Evolutionary conservation across 768 basidiomycete species (phyloP), one percentile per base, ranked within the genome.

Genomic region (Tulasnella sp.): DNA sequence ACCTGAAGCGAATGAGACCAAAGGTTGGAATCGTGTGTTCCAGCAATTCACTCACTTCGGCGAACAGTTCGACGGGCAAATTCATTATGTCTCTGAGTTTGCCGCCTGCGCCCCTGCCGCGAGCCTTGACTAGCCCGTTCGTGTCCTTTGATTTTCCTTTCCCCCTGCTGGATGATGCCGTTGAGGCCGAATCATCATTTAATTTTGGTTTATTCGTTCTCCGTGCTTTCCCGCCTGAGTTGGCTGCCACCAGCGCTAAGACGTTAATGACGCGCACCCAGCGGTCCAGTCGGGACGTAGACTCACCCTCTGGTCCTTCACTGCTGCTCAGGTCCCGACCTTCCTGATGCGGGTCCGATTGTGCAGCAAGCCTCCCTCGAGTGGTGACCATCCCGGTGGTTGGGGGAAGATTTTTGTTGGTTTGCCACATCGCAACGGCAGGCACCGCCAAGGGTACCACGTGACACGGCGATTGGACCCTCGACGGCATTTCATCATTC

Each of bases 61-160:
- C 80, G 44, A 81, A 81, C 31, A 81, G 71, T 27, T 81, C 80
- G 27, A 81, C 31, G 18, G 80, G 80, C 80, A 81, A 10, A 24
- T 80, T 62, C 80, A 80, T 76, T 21, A 80, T 27, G 40, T 71
- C 77, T n/a, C 36, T 16, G 12, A 81, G 80, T 42, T 62, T 80
- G 44, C 80, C 80, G 31, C 31, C 2, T 2, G 44, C 44, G 44
- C 56, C 31, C 8, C 8, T 27, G 18, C 62, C 62, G 34, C 31
- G 62, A 68, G 62, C 12, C 27, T 16, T 31, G n/a, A 36, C n/a
- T 14, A 27, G 31, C 34, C 34, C 1, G 62, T 16, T 34, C 31
- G 31, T 27, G 62, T 34, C 16, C 10, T 68, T 3, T 18, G n/a
- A 8, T 10, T 52, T 68, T 24, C 31, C 9, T 12, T 68, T 68